These are phyloP conservation scores for Lyophyllum decastes DNA, from an alignment of 768 basidiomycete species.

Conservation along the genomic window DNA sequence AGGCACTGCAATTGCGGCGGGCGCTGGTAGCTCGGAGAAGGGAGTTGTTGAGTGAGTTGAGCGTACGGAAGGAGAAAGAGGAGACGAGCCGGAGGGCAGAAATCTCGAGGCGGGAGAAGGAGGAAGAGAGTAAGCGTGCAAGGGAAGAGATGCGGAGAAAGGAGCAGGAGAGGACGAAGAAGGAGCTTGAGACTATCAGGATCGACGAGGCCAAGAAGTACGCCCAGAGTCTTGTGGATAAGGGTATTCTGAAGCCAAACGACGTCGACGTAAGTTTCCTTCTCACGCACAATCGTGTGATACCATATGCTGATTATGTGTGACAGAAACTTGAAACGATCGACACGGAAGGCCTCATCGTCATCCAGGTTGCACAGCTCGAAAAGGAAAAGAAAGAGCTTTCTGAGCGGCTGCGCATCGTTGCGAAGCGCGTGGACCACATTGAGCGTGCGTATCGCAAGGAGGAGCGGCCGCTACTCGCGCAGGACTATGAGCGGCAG, in stretches of 20 bases:
- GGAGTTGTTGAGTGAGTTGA: slow-evolving; percentile 82
- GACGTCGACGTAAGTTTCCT: slow-evolving; percentile 63
- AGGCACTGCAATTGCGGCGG: slow-evolving; percentile 74
- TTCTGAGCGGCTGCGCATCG: slow-evolving; percentile 77
- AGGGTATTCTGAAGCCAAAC: slow-evolving; percentile 62
- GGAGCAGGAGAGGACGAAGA: slow-evolving; percentile 64
- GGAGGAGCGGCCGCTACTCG: slow-evolving; percentile 85
- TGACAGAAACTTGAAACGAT: slow-evolving; percentile 76
- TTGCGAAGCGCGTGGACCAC: slow-evolving; percentile 91
- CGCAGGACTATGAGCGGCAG: slow-evolving; percentile 84
- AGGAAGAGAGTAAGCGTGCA: slow-evolving; percentile 61
- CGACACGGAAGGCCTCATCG: slow-evolving; percentile 85
- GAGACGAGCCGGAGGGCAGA: slow-evolving; percentile 81
- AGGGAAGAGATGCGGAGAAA: slow-evolving; percentile 65
- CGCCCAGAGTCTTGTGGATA: slow-evolving; percentile 79
- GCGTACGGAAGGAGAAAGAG: slow-evolving; percentile 85
- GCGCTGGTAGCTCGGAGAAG: slow-evolving; percentile 83
- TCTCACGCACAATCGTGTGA: slow-evolving; percentile 8
- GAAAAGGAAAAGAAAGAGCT: slow-evolving; percentile 96
- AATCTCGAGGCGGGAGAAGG: slow-evolving; percentile 60
- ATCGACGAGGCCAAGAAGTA: slow-evolving; percentile 88
- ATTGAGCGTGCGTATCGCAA: slow-evolving; percentile 93
- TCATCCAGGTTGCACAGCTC: slow-evolving; percentile 89
- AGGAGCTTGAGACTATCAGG: slow-evolving; percentile 78
- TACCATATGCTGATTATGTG: slow-evolving; percentile 3